Base-by-base conservation (phyloP, 202 grass and related monocot genomes). In the Schoenoplectus tabernaemontani region DNA sequence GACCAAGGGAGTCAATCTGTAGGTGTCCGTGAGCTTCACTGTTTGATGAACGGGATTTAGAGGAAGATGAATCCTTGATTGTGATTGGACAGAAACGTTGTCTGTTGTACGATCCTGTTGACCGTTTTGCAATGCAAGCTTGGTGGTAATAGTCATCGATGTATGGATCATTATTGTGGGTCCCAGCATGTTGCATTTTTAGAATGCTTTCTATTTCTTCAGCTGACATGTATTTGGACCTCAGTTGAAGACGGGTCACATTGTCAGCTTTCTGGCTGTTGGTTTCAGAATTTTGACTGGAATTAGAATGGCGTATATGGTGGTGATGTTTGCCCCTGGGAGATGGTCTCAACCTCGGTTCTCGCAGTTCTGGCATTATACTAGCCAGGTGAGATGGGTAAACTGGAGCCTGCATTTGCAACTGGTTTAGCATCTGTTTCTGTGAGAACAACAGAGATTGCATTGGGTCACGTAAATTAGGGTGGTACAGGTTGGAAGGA, bases 121-220 rank as follows among this genome's bases (percentile, higher is more conserved):
- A 84, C 76, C 79, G 90, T 83, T 98, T 98, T 1, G 89, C 91
- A 56, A 95, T 88, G 87, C 89, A 92, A 86, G 95, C 95, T 87
- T 95, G 91, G 82, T 98, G 95, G 60, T 98, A 98, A 81, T 98
- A 98, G 77, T 98, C 95, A 51, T 90, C 90, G 28, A 86, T 63
- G 39, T 98, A 98, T 86, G 95, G 91, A 90, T 98, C 95, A 62
- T 87, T 98, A 67, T 80, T 89, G 86, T 98, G 95, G 56, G 83
- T 92, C 75, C 89, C 90, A 34, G 91, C 89, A 82, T 95, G 90
- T 65, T 98, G 95, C 88, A 95, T 98, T 90, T 87, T 95, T 26
- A 98, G 83, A 57, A 98, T 98, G 78, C 83, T 90, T 80, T 98
- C 95, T 5, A 98, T 95, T 84, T 98, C 95, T 87, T 95, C 95